Base-by-base conservation (phyloP, 2,329 filamentous ascomycete species). In the Nakataea oryzae region DNA sequence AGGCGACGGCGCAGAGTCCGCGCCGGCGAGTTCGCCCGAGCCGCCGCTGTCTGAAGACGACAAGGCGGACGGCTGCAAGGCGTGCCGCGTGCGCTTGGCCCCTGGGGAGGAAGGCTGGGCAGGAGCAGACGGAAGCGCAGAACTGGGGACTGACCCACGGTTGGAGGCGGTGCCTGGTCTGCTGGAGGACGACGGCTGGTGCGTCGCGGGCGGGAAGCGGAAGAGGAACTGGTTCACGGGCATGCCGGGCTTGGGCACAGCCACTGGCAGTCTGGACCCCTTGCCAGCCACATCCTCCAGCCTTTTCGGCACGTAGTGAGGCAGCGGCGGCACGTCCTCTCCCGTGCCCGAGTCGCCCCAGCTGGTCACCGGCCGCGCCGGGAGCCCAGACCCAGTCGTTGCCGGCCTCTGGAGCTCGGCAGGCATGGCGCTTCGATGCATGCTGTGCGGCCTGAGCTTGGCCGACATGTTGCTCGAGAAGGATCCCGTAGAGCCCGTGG, bases 1-100 rank as follows among this genome's bases (percentile, higher is more conserved):
- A 61, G 69, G 68, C 47, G 66, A 68, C 29, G 68, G 67, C 54
- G 63, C 61, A 21, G 54, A 61, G 28, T 63, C 64, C 24, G 59
- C 56, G 57, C 57, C 60, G 28, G 28, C 56, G 54, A 47, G 61
- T 59, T 61, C 62, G 50, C 54, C 32, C 29, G 62, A 27, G 61
- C 68, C 66, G 34, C 61, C 57, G 57, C 63, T 66, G 14, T 62
- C 12, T 41, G 63, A 65, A 24, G 65, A 67, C 29, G 64, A 67
- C 29, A 64, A 67, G 14, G 64, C 47, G 12, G 68, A 66, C 3
- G 64, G 62, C 26, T 67, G 64, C 32, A 68, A 30, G 14, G 65
- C 64, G 28, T 67, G 63, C 41, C 47, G 28, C 47, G 28, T 54
- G 28, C 24, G 24, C 59, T 32, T 55, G 41, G 41, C 54, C 21